These are phyloP conservation scores for Endocarpon pusillum DNA, from an alignment of 495 filamentous ascomycete species.

Conservation along the genomic window DNA sequence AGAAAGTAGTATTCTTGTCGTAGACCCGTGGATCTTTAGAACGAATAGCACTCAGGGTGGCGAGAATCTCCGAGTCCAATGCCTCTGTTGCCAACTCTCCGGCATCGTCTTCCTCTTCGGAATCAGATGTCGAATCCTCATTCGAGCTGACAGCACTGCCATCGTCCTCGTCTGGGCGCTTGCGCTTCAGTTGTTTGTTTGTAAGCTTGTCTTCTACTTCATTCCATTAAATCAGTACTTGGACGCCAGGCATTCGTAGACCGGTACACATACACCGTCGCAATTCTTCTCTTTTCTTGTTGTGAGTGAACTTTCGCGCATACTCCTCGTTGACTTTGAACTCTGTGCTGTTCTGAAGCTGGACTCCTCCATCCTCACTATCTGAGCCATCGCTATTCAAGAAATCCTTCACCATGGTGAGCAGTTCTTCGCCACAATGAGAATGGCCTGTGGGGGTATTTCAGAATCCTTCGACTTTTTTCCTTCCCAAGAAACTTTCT, in stretches of 20 bases:
- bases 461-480: too few species aligned
- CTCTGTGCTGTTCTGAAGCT: slow-evolving; percentile 17
- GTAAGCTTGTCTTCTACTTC: slow-evolving; percentile 1
- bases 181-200: slow-evolving; percentile 8
- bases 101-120: slow-evolving; percentile 80
- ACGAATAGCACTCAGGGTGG: slow-evolving; percentile 69
- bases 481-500: too few species aligned
- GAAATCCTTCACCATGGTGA: too few species aligned
- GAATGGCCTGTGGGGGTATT: too few species aligned
- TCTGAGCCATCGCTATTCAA: slow-evolving; percentile 35
- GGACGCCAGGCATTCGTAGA: slow-evolving; percentile 1
- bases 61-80: slow-evolving; percentile 72
- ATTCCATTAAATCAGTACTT: slow-evolving; percentile 3
- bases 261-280: slow-evolving; percentile 47
- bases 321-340: slow-evolving; percentile 86
- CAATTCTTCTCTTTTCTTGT: slow-evolving; percentile 86
- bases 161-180: slow-evolving; percentile 18
- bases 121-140: slow-evolving; percentile 41
- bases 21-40: slow-evolving; percentile 83
- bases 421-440: too few species aligned
- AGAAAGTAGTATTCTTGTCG: slow-evolving; percentile 63
- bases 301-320: slow-evolving; percentile 80
- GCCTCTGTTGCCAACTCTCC: slow-evolving; percentile 64
- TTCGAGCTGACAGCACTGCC: slow-evolving; percentile 29
- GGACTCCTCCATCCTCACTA: slow-evolving; percentile 34